Conservation (phyloP, 352 stramenopile genomes). For the Pythium vanterpoolii region DNA sequence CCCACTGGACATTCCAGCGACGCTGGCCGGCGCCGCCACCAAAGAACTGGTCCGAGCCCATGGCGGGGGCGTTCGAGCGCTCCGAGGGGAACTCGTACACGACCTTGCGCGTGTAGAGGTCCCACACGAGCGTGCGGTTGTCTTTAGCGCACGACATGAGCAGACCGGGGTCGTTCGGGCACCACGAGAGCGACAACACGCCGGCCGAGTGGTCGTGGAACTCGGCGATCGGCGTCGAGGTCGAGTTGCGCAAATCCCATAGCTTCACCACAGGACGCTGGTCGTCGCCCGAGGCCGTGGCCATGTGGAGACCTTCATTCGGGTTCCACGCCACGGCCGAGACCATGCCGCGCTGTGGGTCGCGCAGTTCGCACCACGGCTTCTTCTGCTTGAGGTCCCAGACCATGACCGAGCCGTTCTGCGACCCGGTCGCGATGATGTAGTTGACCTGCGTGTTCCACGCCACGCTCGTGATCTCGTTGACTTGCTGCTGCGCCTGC, state of each 20-base stretch:
- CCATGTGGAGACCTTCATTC: conserved; percentile 95
- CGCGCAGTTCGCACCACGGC: conserved; percentile 96
- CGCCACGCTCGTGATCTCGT: conserved; percentile 89
- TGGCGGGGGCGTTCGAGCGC: conserved; percentile 45
- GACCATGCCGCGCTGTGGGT: conserved; percentile 84
- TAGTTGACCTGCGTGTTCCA: conserved; percentile 99
- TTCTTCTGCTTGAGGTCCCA: conserved; percentile 99
- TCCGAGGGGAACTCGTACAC: conserved; percentile 93
- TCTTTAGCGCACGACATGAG: conserved; percentile 96
- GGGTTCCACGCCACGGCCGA: conserved; percentile 97
- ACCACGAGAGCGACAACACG: conserved; percentile 97
- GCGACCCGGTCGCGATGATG: conserved; percentile 94
- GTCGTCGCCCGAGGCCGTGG: conserved; percentile 95
- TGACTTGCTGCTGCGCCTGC: conserved; percentile 63
- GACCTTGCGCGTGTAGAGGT: conserved; percentile 92
- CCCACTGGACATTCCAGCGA: conserved; percentile 96
- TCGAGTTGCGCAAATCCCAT: conserved; percentile 98
- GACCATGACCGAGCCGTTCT: conserved; percentile 94
- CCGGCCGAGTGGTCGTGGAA: conserved; percentile 94
- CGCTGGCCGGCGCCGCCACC: conserved; percentile 69
- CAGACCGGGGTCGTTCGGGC: conserved; percentile 93
- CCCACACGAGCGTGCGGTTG: conserved; percentile 98
- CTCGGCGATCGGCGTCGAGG: conserved; percentile 94
- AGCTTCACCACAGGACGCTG: conserved; percentile 95
- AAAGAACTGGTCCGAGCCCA: conserved; percentile 82